phyloP scores from a whole-genome alignment of 2,329 filamentous ascomycete genomes.

The Emergomyces orientalis region DNA sequence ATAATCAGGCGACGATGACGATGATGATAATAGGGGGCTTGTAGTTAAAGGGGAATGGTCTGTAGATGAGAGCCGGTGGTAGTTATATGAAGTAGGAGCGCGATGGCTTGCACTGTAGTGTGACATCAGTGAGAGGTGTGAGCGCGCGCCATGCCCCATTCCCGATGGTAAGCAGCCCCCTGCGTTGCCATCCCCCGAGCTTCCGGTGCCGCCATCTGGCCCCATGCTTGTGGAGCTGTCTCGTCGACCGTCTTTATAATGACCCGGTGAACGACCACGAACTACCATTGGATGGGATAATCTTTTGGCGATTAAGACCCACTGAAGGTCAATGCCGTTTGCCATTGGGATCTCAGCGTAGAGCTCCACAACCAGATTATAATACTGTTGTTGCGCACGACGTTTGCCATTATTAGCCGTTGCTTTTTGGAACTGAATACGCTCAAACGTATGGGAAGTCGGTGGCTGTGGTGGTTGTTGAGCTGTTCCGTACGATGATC shows the following conservation, averaged over 20 bases:
- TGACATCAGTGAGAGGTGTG: conserved; percentile 28
- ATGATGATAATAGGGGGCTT: conserved; percentile 30
- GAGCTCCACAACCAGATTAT: conserved; percentile 79
- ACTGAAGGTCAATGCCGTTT: conserved; percentile 43
- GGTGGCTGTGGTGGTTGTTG: conserved; percentile 30
- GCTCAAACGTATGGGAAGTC: conserved; percentile 61
- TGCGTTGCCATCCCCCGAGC: conserved; percentile 25
- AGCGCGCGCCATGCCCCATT: conserved; percentile 23
- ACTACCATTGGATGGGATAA: conserved; percentile 78
- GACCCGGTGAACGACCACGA: conserved; percentile 72
- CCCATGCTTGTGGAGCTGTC: conserved; percentile 63
- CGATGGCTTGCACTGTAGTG: conserved; percentile 28
- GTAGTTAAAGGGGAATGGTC: conserved; percentile 32
- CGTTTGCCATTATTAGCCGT: conserved; percentile 91
- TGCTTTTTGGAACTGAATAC: conserved; percentile 89
- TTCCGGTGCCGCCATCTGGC: conserved; percentile 52
- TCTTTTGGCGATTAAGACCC: conserved; percentile 60
- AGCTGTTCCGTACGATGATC: conserved; percentile 23
- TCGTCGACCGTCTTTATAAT: conserved; percentile 63
- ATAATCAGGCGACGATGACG: conserved; percentile 30
- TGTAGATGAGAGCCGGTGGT: conserved; percentile 28
- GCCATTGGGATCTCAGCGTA: conserved; percentile 54
- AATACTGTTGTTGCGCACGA: conserved; percentile 83
- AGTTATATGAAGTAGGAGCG: conserved; percentile 27
- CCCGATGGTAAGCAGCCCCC: conserved; percentile 23